Conservation (phyloP, 2,329 filamentous ascomycete species). For the Neocatenulostroma microsporum region DNA sequence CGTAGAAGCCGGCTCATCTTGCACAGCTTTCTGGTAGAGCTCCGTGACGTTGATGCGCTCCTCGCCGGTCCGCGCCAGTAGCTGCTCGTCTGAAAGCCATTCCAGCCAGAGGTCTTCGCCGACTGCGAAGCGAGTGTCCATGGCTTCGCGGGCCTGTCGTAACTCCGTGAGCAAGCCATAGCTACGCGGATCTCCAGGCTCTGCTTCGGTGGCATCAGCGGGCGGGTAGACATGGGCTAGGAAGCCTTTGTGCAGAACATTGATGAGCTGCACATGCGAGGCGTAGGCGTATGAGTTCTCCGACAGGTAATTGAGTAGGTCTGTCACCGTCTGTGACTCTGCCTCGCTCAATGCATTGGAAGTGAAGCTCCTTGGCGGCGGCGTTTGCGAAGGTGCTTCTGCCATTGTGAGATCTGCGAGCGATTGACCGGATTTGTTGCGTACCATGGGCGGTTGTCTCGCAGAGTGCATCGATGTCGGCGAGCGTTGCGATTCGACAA, state of each 20-base stretch:
- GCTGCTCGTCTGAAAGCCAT: constrained; percentile 65
- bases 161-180: constrained; percentile 41
- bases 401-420: constrained; percentile 41
- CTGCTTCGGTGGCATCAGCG: constrained; percentile 14
- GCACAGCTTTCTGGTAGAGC: constrained; percentile 60
- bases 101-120: constrained; percentile 72
- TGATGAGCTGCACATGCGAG: constrained; percentile 42
- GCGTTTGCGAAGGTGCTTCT: constrained; percentile 37
- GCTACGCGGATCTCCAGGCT: constrained; percentile 27
- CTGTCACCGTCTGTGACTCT: constrained; percentile 38
- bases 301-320: constrained; percentile 36
- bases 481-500: constrained; percentile 24
- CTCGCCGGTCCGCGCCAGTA: constrained; percentile 54
- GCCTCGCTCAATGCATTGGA: constrained; percentile 36
- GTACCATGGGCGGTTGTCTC: constrained; percentile 18
- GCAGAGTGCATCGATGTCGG: constrained; percentile 18
- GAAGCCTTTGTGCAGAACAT: constrained; percentile 42
- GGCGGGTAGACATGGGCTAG: constrained; percentile 33
- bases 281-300: constrained; percentile 45
- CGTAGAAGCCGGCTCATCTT: constrained; percentile 64
- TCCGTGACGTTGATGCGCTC: constrained; percentile 63
- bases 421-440: constrained; percentile 37
- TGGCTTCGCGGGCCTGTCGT: constrained; percentile 47
- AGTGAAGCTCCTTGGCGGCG: constrained; percentile 36
- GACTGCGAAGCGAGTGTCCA: constrained; percentile 58